Base-by-base conservation (phyloP, 352 stramenopile genomes). In the Phytophthora melonis region DNA sequence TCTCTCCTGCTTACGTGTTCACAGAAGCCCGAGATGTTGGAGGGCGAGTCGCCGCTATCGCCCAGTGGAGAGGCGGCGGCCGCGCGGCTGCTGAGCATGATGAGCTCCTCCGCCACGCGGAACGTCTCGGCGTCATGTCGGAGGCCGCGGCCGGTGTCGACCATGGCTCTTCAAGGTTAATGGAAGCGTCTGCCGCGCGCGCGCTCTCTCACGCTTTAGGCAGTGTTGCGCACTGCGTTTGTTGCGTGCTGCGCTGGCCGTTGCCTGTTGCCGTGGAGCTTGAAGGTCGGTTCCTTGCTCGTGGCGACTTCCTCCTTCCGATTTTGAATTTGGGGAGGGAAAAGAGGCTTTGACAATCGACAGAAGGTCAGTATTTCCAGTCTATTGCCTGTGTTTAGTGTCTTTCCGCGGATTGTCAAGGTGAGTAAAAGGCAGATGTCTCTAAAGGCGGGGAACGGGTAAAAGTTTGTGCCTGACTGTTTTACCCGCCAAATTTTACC, bases 21-120 rank as follows among this genome's bases (percentile, higher is more conserved):
- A 25, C 77, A 83, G 52, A 81, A 74, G 56, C 66, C 77, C 7
- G 77, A 79, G 41, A 83, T 79, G 21, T 75, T 81, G 43, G 77
- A 81, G 2, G 74, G 77, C 32, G 77, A 83, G 60, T 70, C 67
- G 3, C 62, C 66, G 0, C 52, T 72, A 19, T 52, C 47, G n/a
- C 64, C 53, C 39, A 61, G 49, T 9, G 60, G 52, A 4, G 60
- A 71, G 34, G 60, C 21, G 16, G 66, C 36, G 19, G 66, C 52
- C 60, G 58, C 53, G 25, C 66, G 68, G 50, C 60, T 79, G 69
- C 87, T 94, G 21, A 94, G 77, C 74, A 92, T 78, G 70, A 94
- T 93, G 63, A 94, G 84, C 77, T 94, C 87, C 57, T 92, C 78
- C 1, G 87, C 87, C 53, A 94, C 87, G 41, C 84, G 83, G 68